A percentile compares a stretch with the other conserved stretches of the same genome.
Evolutionary conservation across 306 rosid species (phyloP).

Genomic region (Rosa persica): DNA sequence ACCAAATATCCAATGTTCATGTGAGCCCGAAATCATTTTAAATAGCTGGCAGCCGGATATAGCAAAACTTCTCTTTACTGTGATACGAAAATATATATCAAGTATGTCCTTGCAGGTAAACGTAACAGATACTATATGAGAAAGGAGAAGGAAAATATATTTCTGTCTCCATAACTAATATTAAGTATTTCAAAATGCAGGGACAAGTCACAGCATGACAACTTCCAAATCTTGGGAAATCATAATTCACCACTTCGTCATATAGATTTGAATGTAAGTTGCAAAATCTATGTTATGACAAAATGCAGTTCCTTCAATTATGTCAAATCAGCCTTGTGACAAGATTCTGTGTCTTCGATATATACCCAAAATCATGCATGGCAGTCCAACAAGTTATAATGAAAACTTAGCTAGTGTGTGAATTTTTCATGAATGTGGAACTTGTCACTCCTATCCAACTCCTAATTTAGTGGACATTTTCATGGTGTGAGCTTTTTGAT

Average conservation of each 20-base stretch:
- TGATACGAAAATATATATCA: not conserved
- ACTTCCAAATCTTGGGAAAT: conserved; percentile 62
- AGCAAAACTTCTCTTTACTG: not conserved
- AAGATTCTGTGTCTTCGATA: not conserved
- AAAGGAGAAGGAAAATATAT: conserved; percentile 20
- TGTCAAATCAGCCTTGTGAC: not conserved
- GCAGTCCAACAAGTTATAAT: not conserved
- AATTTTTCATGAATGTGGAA: not conserved
- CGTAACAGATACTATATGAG: conserved; percentile 11
- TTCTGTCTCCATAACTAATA: conserved; percentile 19
- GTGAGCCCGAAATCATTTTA: not conserved
- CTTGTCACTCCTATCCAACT: not conserved
- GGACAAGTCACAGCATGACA: conserved; percentile 70
- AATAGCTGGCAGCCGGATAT: conserved; percentile 3
- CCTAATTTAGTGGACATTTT: not conserved
- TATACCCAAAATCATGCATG: not conserved
- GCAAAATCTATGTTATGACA: not conserved
- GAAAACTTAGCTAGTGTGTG: not conserved
- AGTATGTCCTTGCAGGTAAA: conserved; percentile 8
- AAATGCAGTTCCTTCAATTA: conserved; percentile 15
- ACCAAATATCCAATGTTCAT: not conserved
- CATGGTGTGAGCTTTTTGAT: not conserved
- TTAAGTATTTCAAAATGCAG: conserved; percentile 51
- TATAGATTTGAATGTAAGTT: conserved; percentile 79
- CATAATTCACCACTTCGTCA: conserved; percentile 68